Conservation (phyloP, 371 early-diverging fungal species). For the Blakeslea trispora region DNA sequence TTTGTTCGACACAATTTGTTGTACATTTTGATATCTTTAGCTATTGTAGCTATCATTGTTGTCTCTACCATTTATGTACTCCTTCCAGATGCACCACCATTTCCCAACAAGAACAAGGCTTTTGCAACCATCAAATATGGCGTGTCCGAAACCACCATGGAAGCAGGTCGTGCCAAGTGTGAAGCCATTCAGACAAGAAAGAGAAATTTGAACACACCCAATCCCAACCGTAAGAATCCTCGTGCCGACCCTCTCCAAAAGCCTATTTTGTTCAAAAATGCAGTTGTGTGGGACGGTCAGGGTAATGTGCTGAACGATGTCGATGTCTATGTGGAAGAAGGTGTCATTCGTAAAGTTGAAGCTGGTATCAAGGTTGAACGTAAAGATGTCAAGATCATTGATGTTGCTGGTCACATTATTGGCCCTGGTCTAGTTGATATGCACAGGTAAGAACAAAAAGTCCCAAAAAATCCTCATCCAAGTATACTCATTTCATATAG, state of each 20-base stretch:
- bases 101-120: conserved; percentile 9
- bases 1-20: conserved; percentile 8
- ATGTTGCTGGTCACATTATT: conserved; percentile 66
- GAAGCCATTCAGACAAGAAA: conserved; percentile 14
- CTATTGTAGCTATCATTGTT: conserved; percentile 1
- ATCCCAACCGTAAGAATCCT: conserved; percentile 15
- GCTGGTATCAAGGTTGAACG: conserved; percentile 23
- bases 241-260: conserved; percentile 14
- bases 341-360: conserved; percentile 49
- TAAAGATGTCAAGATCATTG: conserved; percentile 44
- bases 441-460: conserved; percentile 67
- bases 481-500: no score
- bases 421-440: conserved; percentile 79
- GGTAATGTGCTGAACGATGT: conserved; percentile 43
- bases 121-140: conserved; percentile 7
- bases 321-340: conserved; percentile 56
- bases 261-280: conserved; percentile 51
- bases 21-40: conserved; percentile 4
- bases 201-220: conserved; percentile 10
- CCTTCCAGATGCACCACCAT: conserved; percentile 10
- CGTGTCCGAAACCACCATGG: conserved; percentile 22
- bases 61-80: conserved; percentile 9
- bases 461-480: no score
- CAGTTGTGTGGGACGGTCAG: conserved; percentile 63
- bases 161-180: conserved; percentile 22